These are phyloP conservation scores for Eimeria maxima DNA, from an alignment of 169 alveolate genomes.

Conservation along the genomic window DNA sequence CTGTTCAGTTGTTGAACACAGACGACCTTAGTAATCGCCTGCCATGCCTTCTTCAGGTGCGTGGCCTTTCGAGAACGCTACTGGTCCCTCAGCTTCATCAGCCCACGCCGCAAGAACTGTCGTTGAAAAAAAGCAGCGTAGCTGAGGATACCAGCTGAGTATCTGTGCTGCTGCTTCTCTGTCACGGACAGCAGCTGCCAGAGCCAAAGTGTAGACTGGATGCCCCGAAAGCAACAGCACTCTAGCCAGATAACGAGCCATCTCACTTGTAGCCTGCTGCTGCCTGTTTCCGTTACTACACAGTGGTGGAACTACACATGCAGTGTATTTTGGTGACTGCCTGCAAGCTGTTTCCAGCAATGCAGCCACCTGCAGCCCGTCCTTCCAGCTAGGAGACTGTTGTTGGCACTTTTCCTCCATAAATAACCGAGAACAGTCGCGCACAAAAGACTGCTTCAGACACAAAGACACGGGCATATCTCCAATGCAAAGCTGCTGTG, in stretches of 20 bases:
- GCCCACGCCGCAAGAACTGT: not conserved
- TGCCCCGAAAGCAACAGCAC: conserved; percentile 57
- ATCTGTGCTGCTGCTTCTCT: conserved; percentile 32
- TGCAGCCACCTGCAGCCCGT: not conserved
- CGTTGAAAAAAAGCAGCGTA: not conserved
- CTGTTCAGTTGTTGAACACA: not conserved
- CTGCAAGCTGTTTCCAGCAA: not conserved
- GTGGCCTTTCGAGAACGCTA: not conserved
- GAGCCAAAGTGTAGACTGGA: conserved; percentile 32
- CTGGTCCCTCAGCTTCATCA: conserved; percentile 17
- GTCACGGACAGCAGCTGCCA: conserved; percentile 55
- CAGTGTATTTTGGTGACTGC: not conserved
- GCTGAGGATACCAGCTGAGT: conserved; percentile 41
- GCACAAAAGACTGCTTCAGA: not conserved
- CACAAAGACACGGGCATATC: not conserved
- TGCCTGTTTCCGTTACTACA: conserved; percentile 28
- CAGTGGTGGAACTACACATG: not conserved
- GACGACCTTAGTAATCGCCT: not conserved
- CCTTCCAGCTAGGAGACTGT: not conserved
- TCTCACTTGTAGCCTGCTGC: conserved; percentile 25
- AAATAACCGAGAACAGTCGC: not conserved
- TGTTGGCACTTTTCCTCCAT: not conserved
- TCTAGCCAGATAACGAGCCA: conserved; percentile 49
- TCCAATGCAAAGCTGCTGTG: conserved; percentile 53
- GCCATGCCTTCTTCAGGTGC: not conserved